phyloP scores from a whole-genome alignment of 345 rosid genomes.

The Abelmoschus esculentus region DNA sequence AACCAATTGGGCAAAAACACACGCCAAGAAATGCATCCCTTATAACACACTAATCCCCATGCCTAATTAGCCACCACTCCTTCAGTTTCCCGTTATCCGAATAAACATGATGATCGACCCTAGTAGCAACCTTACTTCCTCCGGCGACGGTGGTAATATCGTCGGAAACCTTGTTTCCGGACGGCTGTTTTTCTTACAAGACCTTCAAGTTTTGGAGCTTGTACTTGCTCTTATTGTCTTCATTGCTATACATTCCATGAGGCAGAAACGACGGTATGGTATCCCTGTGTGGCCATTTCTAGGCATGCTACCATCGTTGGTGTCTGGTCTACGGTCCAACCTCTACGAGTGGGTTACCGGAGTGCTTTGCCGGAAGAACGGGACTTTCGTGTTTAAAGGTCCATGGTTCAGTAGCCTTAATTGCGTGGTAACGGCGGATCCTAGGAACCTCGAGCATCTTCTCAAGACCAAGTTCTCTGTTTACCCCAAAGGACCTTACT shows the following conservation, averaged over 20 bases:
- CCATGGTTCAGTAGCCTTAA: slow-evolving; percentile 78
- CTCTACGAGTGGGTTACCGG: slow-evolving; percentile 67
- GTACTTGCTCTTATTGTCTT: slow-evolving; percentile 44
- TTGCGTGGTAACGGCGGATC: slow-evolving; percentile 71
- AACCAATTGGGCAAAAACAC: slow-evolving; percentile 47
- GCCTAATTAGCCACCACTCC: slow-evolving; percentile 5
- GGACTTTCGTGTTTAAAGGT: slow-evolving; percentile 73
- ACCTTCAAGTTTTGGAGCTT: slow-evolving; percentile 46
- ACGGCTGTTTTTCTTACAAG: slow-evolving; percentile 31
- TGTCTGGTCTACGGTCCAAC: slow-evolving; percentile 36
- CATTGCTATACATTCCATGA: slow-evolving; percentile 38
- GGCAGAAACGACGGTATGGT: slow-evolving; percentile 43
- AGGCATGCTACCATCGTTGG: slow-evolving; percentile 86
- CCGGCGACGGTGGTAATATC: not conserved
- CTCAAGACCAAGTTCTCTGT: slow-evolving; percentile 76
- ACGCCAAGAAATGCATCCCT: slow-evolving; percentile 41
- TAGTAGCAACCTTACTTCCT: slow-evolving; percentile 26
- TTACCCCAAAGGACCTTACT: slow-evolving; percentile 81
- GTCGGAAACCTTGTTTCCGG: slow-evolving; percentile 12
- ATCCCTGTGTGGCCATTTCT: slow-evolving; percentile 79
- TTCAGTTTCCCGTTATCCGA: slow-evolving; percentile 20
- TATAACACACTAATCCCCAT: slow-evolving; percentile 20
- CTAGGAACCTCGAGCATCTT: slow-evolving; percentile 78
- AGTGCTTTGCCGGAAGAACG: slow-evolving; percentile 48
- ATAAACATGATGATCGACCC: slow-evolving; percentile 45